Evolutionary conservation across 2,329 filamentous ascomycete species (phyloP).

Genomic region (Tolypocladium nubicola): DNA sequence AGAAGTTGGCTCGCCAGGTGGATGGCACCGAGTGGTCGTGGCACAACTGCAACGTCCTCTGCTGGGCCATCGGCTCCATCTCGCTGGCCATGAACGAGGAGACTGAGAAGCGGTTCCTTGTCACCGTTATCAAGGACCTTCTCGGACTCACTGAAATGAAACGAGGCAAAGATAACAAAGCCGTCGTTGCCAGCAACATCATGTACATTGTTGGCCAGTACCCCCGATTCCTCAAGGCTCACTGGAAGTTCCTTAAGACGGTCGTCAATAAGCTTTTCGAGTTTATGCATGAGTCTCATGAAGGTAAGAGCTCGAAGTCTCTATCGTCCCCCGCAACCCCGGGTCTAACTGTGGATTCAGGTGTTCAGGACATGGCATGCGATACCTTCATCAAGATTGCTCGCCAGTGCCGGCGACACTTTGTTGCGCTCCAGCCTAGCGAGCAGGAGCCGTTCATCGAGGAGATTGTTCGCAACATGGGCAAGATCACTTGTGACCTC

Average conservation of each 20-base stretch:
- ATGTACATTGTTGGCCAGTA: conserved; percentile 99
- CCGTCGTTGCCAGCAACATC: conserved; percentile 96
- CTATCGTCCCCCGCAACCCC: not conserved
- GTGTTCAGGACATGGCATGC: conserved; percentile 99
- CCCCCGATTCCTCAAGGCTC: conserved; percentile 93
- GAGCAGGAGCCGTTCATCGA: conserved; percentile 96
- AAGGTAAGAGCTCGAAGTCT: conserved; percentile 52
- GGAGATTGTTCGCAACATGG: conserved; percentile 91
- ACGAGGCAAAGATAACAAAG: conserved; percentile 98
- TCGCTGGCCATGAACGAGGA: conserved; percentile 99
- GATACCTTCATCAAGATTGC: conserved; percentile 99
- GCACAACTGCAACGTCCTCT: conserved; percentile 99
- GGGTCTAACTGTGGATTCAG: conserved; percentile 29
- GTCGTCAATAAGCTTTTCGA: conserved; percentile 99
- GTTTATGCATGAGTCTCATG: conserved; percentile 99
- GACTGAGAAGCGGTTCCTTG: conserved; percentile 95
- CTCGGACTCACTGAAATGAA: conserved; percentile 98
- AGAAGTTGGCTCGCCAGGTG: conserved; percentile 91
- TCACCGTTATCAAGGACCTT: conserved; percentile 97
- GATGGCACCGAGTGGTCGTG: conserved; percentile 97
- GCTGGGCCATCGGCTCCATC: conserved; percentile 98
- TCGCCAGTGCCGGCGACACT: conserved; percentile 93
- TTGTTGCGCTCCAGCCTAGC: conserved; percentile 88
- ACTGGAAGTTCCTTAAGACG: conserved; percentile 99
- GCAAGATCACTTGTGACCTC: conserved; percentile 90